Percentiles rank a stretch among this genome's conserved stretches.
These are phyloP conservation scores for Rhodotorula babjevae DNA, from an alignment of 768 basidiomycete genomes.

Conservation along the genomic window DNA sequence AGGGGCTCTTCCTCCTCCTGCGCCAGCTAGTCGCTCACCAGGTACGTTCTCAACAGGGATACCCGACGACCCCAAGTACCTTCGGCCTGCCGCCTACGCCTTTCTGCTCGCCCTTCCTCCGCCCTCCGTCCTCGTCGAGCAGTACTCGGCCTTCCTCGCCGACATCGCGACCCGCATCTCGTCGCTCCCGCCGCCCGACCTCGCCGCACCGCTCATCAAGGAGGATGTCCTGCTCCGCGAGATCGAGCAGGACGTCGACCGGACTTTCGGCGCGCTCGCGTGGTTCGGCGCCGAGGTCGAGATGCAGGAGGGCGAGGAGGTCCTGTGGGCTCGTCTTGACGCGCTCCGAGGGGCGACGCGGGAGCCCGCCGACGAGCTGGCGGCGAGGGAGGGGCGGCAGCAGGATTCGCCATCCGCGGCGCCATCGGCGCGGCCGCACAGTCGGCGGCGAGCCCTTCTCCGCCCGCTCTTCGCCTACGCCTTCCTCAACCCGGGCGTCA, in stretches of 20 bases:
- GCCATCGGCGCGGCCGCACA: not conserved
- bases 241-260: conserved; percentile 35
- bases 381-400: not conserved
- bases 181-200: not conserved
- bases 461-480: conserved; percentile 36
- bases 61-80: conserved; percentile 21
- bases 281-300: conserved; percentile 17
- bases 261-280: conserved; percentile 25
- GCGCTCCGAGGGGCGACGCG: conserved; percentile 6
- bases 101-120: conserved; percentile 28
- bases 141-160: conserved; percentile 27
- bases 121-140: not conserved
- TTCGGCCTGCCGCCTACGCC: conserved; percentile 17
- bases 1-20: too few species aligned
- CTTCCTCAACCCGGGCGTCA: conserved; percentile 35
- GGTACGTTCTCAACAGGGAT: conserved; percentile 31
- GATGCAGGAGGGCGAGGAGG: not conserved
- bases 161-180: conserved; percentile 13
- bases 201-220: not conserved
- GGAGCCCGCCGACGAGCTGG: not conserved
- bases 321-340: conserved; percentile 19
- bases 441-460: conserved; percentile 19
- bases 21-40: too few species aligned
- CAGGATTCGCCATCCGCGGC: not conserved
- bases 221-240: conserved; percentile 26